Percentiles rank a stretch among this genome's conserved stretches.
These are phyloP conservation scores for Pythium insidiosum DNA, from an alignment of 352 stramenopile species.

Conservation along the genomic window DNA sequence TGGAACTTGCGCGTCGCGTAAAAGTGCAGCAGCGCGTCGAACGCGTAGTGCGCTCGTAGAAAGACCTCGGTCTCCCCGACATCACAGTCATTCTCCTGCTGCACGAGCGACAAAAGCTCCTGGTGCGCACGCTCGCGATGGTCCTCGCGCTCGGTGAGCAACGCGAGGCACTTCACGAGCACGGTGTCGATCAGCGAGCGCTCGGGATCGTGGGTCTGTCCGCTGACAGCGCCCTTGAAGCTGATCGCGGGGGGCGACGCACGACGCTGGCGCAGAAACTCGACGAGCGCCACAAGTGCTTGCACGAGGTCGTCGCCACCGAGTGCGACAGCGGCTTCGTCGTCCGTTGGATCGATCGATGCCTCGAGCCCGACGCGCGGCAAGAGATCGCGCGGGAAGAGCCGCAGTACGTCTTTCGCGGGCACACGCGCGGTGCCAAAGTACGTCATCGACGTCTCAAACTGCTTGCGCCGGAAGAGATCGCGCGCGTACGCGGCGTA, in stretches of 20 bases:
- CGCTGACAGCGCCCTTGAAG: conserved; percentile 2
- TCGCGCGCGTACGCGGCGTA: conserved; percentile 50
- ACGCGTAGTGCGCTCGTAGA: conserved; percentile 53
- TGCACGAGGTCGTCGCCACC: conserved; percentile 40
- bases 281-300: conserved; percentile 42
- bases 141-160: conserved; percentile 39
- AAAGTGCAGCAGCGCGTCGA: conserved; percentile 54
- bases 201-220: conserved; percentile 1
- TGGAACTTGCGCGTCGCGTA: conserved; percentile 66
- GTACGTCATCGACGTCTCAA: conserved; percentile 48
- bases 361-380: conserved; percentile 29
- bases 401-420: conserved; percentile 51
- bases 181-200: conserved; percentile 73
- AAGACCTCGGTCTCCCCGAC: conserved; percentile 73
- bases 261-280: conserved; percentile 37
- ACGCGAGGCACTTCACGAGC: conserved; percentile 72
- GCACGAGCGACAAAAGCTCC: conserved; percentile 48
- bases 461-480: conserved; percentile 35
- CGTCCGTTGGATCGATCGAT: not conserved
- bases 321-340: conserved; percentile 3
- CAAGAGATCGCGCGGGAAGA: conserved; percentile 66
- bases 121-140: conserved; percentile 24
- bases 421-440: conserved; percentile 39
- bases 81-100: conserved; percentile 49
- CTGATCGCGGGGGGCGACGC: conserved; percentile 3